phyloP scores from a whole-genome alignment of 2,329 filamentous ascomycete species.

The Paracamarosporium sp. region DNA sequence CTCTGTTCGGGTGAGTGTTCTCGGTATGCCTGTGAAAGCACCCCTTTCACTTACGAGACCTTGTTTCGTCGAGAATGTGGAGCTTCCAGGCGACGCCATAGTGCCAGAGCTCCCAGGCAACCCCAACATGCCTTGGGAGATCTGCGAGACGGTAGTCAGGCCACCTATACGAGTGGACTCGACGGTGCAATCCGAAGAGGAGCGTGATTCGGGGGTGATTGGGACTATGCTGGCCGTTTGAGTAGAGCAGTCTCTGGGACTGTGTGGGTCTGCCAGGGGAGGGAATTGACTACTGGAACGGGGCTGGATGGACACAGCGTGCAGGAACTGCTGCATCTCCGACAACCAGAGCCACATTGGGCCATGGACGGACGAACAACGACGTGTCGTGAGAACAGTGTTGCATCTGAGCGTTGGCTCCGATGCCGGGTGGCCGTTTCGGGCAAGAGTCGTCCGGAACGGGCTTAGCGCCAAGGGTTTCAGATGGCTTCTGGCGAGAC shows the following conservation, averaged over 20 bases:
- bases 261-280: background rate
- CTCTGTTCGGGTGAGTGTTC: conserved; percentile 19
- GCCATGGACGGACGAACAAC: background rate
- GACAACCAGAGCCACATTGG: background rate
- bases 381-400: conserved; percentile 3
- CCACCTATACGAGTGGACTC: background rate
- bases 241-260: background rate
- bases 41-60: background rate
- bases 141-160: background rate
- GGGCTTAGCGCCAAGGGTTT: background rate
- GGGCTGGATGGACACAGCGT: background rate
- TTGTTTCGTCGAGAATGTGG: background rate
- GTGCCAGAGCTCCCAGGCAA: background rate
- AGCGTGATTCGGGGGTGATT: background rate
- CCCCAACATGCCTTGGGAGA: too few species aligned
- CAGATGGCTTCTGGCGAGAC: background rate
- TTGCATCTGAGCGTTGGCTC: conserved; percentile 6
- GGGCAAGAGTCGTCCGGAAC: background rate
- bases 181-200: background rate
- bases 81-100: conserved; percentile 1
- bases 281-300: background rate
- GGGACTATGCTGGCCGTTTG: background rate
- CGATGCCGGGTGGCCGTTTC: background rate
- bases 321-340: background rate
- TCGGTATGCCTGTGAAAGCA: conserved; percentile 14